Percentiles rank a stretch among this genome's conserved stretches.
These are phyloP conservation scores for Ilex aquifolium DNA, from an alignment of 257 asterid genomes.

Conservation along the genomic window DNA sequence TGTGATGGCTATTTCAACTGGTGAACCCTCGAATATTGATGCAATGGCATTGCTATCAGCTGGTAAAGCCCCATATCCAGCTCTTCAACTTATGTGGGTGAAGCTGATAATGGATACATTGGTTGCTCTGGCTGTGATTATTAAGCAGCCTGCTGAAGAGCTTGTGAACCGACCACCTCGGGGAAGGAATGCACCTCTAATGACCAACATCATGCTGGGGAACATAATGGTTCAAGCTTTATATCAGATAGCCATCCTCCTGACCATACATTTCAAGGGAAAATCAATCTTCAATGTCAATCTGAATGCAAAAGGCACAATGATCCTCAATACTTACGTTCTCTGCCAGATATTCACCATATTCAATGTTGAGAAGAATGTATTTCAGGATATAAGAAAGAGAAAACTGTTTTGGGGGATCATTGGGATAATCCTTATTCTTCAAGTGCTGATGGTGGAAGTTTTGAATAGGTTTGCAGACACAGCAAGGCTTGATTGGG, in stretches of 20 bases:
- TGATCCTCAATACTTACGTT: slow-evolving; percentile 56
- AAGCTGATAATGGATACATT: slow-evolving; percentile 68
- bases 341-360: slow-evolving; percentile 57
- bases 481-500: slow-evolving; percentile 36
- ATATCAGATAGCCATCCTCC: slow-evolving; percentile 44
- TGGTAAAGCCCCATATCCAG: slow-evolving; percentile 58
- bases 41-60: slow-evolving; percentile 67
- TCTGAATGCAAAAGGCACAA: slow-evolving; percentile 37
- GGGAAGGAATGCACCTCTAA: slow-evolving; percentile 38
- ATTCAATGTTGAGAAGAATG: slow-evolving; percentile 42
- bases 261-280: slow-evolving; percentile 52
- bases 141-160: slow-evolving; percentile 39
- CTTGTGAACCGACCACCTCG: slow-evolving; percentile 42
- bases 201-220: slow-evolving; percentile 64
- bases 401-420: slow-evolving; percentile 46
- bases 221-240: slow-evolving; percentile 49
- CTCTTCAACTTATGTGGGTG: slow-evolving; percentile 72
- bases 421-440: slow-evolving; percentile 27
- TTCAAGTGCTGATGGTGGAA: slow-evolving; percentile 54
- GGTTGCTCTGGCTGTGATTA: slow-evolving; percentile 65
- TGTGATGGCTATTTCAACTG: slow-evolving; percentile 21
- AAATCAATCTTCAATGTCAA: slow-evolving; percentile 24
- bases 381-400: slow-evolving; percentile 36
- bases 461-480: slow-evolving; percentile 43
- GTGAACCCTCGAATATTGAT: slow-evolving; percentile 32